Evolutionary conservation across 2,329 filamentous ascomycete species (phyloP).

Genomic region (Cladophialophora bantiana): DNA sequence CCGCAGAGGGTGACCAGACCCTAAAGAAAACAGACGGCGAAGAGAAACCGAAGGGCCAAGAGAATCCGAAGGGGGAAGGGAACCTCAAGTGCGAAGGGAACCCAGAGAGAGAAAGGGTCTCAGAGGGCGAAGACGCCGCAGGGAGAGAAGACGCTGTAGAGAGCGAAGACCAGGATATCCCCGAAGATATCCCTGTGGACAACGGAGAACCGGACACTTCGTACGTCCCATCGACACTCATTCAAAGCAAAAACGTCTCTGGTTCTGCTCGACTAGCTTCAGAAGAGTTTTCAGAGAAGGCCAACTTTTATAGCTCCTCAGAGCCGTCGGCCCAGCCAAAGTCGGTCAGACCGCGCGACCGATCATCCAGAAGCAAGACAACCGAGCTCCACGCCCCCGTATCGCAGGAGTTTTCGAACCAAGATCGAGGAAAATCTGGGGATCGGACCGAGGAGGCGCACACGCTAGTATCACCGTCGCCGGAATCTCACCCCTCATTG

Average conservation of each 20-base stretch:
- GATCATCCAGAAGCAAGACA: not conserved
- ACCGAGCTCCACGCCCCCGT: not conserved
- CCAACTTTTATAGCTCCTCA: not conserved
- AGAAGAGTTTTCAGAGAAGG: no score
- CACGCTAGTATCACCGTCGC: not conserved
- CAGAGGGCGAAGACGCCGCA: slow-evolving; percentile 3
- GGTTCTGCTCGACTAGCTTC: no score
- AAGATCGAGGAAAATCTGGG: not conserved
- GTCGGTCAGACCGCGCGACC: not conserved
- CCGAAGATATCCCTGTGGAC: not conserved
- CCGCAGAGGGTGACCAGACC: not conserved
- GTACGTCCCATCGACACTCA: not conserved
- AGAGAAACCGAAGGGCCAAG: no score
- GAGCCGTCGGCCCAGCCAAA: not conserved
- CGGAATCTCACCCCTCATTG: not conserved
- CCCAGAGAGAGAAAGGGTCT: not conserved
- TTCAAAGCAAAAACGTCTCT: no score
- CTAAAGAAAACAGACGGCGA: no score
- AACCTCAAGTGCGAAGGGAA: no score
- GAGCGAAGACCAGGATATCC: no score
- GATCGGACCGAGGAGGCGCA: not conserved
- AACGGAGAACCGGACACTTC: not conserved
- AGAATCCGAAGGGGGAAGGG: no score
- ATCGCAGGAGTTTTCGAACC: not conserved
- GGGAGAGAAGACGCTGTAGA: not conserved